Evolutionary conservation across 768 basidiomycete genomes (phyloP).

Genomic region (Termitomyces sp.): DNA sequence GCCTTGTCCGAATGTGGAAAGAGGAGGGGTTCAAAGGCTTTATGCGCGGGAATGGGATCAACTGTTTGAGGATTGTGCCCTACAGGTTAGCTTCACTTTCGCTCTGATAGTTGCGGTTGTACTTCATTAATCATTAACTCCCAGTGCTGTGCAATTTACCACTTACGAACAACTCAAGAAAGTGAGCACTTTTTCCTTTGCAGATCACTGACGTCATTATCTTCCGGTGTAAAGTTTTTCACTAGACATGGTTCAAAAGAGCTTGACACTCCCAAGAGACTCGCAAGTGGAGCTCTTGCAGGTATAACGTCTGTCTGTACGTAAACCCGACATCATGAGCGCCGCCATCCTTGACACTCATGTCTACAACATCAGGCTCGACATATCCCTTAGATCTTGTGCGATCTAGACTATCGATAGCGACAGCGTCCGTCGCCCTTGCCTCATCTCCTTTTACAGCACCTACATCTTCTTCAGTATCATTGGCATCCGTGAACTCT

Average conservation of each 20-base stretch:
- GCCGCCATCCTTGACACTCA: neutral
- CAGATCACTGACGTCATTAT: constrained; percentile 24
- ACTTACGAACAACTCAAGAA: constrained; percentile 91
- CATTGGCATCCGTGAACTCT: constrained; percentile 15
- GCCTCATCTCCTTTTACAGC: constrained; percentile 13
- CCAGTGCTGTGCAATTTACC: constrained; percentile 79
- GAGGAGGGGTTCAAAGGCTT: constrained; percentile 92
- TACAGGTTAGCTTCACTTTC: constrained; percentile 46
- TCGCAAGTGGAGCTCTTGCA: constrained; percentile 84
- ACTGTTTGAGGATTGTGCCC: constrained; percentile 89
- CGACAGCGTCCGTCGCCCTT: constrained; percentile 70
- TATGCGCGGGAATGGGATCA: constrained; percentile 89
- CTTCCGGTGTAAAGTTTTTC: constrained; percentile 49
- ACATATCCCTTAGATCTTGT: constrained; percentile 95
- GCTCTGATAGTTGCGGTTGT: neutral
- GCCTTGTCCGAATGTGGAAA: constrained; percentile 83
- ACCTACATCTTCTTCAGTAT: constrained; percentile 10
- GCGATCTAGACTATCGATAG: constrained; percentile 87
- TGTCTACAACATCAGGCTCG: constrained; percentile 40
- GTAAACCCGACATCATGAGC: constrained; percentile 27
- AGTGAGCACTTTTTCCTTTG: constrained; percentile 29
- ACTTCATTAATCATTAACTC: neutral
- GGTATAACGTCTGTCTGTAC: constrained; percentile 92
- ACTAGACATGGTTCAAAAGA: constrained; percentile 60
- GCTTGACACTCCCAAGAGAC: constrained; percentile 84